These are phyloP conservation scores for Bryoerythrophyllum caledonicum DNA, from an alignment of 225 moss, liverwort and hornwort species.

Conservation along the genomic window DNA sequence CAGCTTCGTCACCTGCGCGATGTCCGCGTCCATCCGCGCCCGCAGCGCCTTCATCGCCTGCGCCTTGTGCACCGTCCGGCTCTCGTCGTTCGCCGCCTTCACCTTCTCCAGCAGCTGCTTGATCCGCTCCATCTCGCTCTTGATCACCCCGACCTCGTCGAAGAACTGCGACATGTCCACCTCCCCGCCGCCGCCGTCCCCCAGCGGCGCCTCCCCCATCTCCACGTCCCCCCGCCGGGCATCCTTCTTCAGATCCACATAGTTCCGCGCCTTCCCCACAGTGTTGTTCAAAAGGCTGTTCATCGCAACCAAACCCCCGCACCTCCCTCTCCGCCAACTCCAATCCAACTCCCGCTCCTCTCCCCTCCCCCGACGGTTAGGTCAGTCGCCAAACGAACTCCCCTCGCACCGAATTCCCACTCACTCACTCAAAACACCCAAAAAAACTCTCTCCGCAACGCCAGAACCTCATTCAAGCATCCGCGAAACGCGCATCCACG, in stretches of 20 bases:
- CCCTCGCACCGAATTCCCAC: background rate
- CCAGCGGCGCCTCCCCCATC: slow-evolving; percentile 36
- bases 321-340: background rate
- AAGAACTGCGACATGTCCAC: slow-evolving; percentile 53
- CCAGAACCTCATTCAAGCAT: background rate
- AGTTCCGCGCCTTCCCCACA: slow-evolving; percentile 45
- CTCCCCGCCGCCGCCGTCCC: slow-evolving; percentile 23
- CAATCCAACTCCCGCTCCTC: background rate
- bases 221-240: slow-evolving; percentile 41
- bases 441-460: background rate
- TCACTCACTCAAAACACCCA: too few relatives aligned
- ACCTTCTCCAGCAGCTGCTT: slow-evolving; percentile 57
- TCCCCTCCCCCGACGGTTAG: slow-evolving; percentile 12
- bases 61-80: slow-evolving; percentile 47
- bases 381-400: background rate
- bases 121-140: slow-evolving; percentile 57
- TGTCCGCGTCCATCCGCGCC: slow-evolving; percentile 59
- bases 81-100: slow-evolving; percentile 47
- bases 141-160: slow-evolving; percentile 50
- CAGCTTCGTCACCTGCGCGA: slow-evolving; percentile 52
- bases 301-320: slow-evolving; percentile 23
- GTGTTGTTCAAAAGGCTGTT: slow-evolving; percentile 44
- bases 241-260: slow-evolving; percentile 59
- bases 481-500: background rate
- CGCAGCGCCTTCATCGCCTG: slow-evolving; percentile 59